Evolutionary conservation across 192 early-diverging fungal genomes (phyloP), one percentile per base, ranked within the genome.

Genomic region (Umbelopsis isabellina): DNA sequence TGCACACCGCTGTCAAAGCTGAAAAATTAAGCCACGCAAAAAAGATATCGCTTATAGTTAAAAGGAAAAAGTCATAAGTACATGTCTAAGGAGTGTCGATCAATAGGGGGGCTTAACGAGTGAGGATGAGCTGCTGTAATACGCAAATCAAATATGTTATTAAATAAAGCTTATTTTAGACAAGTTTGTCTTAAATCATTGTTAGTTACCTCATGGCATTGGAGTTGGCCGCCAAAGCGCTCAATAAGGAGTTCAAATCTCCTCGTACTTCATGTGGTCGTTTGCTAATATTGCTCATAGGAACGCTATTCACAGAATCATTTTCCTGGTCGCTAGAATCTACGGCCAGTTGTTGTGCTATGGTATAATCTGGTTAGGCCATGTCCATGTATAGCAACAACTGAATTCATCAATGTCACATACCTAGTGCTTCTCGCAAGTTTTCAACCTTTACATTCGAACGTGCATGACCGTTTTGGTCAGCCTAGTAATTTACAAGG

Each of bases 291-390:
- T 61, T 61, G 27, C 27, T 30, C 10, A 61, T 25, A 1, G 55
- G 55, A 16, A 61, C 30, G 30, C 55, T 61, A 30, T 61, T 61
- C 7, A 61, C 55, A 61, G 55, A 61, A 61, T 61, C 55, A n/a
- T 61, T 61, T 35, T 61, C 55, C 13, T 61, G 55, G 25, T 61
- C 55, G 15, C 55, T 61, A 27, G 55, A 27, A 16, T 61, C 55
- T 11, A 21, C 6, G 12, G 18, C 48, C 1, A 61, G 55, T 61
- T 61, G 55, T 35, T 61, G 55, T 16, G 55, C 55, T 61, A 35
- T 22, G 51, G 2, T 12, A 23, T 8, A 2, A 23, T 52, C 1
- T 8, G 8, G 21, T 52, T 10, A 12, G 7, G 6, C 37, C 6
- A 41, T 41, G 6, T 30, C 37, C 35, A 37, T 37, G 35, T 4